These are phyloP conservation scores for Mortierella alpina DNA, from an alignment of 192 early-diverging fungal species.

Conservation along the genomic window DNA sequence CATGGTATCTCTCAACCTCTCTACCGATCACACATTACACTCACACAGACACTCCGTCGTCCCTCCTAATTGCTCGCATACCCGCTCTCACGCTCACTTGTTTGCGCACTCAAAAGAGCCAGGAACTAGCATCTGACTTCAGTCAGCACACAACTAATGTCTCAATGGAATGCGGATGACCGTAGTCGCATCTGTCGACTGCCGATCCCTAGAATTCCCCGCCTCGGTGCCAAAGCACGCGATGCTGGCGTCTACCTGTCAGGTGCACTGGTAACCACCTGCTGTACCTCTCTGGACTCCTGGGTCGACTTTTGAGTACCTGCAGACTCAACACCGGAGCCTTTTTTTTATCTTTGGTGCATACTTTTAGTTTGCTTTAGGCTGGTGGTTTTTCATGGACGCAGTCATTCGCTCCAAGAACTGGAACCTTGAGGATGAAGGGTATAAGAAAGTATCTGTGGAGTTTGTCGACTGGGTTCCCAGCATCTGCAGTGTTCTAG, in stretches of 20 bases:
- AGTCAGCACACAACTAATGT: constrained; percentile 1
- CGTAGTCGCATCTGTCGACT: constrained; percentile 45
- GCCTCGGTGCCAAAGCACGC: constrained; percentile 50
- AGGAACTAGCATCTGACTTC: too few species aligned
- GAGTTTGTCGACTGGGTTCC: constrained; percentile 71
- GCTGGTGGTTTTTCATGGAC: constrained; percentile 75
- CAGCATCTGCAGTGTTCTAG: constrained; percentile 65
- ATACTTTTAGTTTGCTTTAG: constrained; percentile 61
- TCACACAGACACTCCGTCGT: too few species aligned
- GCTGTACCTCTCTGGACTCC: background rate
- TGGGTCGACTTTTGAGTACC: background rate
- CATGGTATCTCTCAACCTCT: too few species aligned
- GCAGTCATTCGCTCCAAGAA: constrained; percentile 58
- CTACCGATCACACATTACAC: too few species aligned
- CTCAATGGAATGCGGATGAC: constrained; percentile 23
- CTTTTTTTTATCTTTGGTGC: background rate
- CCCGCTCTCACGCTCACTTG: too few species aligned
- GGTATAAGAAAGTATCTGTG: constrained; percentile 29
- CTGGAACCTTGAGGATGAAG: constrained; percentile 11
- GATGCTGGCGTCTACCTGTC: constrained; percentile 54
- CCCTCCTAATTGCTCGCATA: too few species aligned
- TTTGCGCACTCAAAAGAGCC: too few species aligned
- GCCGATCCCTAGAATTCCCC: constrained; percentile 47
- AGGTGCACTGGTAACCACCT: constrained; percentile 46
- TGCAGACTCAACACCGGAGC: background rate